Evolutionary conservation across 768 basidiomycete genomes (phyloP), one percentile per base, ranked within the genome.

Genomic region (Rhizopogon vinicolor): DNA sequence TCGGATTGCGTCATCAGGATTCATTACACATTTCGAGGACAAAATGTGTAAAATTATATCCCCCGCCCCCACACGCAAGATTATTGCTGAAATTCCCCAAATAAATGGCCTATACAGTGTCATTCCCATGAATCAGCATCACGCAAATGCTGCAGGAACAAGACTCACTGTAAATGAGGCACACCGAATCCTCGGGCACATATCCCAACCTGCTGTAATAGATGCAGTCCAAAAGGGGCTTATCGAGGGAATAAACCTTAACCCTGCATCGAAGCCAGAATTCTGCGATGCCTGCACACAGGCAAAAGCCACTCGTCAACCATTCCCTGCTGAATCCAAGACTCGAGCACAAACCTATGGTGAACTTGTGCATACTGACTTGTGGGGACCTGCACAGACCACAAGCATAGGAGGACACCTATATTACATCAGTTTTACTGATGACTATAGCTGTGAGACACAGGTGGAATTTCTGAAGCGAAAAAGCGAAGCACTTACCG

Each of bases 391-490:
- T n/a, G 42, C 12, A 0, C 41, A 43, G 14, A 43, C 28, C 1
- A 9, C 9, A 1, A 28, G 25, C 10, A 4, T 64, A 2, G 3
- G 13, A 22, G 22, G 22, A 22, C 22, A 22, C 22, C 22, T 22
- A 2, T 77, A 78, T 44, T 71, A 69, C 41, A 44, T 63, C 13
- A 70, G 64, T 0, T 78, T 71, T 53, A 74, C 62, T 0, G 74
- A 78, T 44, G 70, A 76, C 39, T 31, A 31, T 31, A 58, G 69
- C 0, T 61, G 68, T 5, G 56, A 61, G 16, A 68, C 65, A 8
- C 58, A 58, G 4, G 43, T 71, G 9, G 58, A 62, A 39, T 58
- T 68, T 16, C 57, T 76, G 5, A 54, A 56, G 8, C 52, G 46
- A 1, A 77, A 76, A 54, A 65, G 65, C 35, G 44, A 69, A 22